A percentile compares a stretch with the other conserved stretches of the same genome.
These are phyloP conservation scores for Aquanectria penicillioides DNA, from an alignment of 2,329 filamentous ascomycete genomes.

Conservation along the genomic window DNA sequence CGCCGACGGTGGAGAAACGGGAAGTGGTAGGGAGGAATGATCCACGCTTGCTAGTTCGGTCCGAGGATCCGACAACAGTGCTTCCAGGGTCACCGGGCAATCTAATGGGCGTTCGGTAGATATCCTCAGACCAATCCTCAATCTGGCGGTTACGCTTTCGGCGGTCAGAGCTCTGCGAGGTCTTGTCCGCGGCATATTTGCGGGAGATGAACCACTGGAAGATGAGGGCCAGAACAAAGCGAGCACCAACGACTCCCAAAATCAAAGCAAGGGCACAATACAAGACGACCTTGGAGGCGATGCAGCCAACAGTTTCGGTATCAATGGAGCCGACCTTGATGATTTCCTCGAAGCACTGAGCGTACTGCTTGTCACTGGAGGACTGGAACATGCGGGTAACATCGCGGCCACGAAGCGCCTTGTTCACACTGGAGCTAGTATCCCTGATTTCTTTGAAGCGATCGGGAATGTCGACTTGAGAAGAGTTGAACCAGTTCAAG, in stretches of 20 bases:
- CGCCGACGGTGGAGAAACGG: conserved; percentile 91
- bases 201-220: conserved; percentile 98
- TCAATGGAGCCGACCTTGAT: conserved; percentile 97
- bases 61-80: conserved; percentile 67
- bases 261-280: conserved; percentile 95
- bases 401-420: conserved; percentile 81
- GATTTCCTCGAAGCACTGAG: conserved; percentile 89
- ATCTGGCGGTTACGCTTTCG: conserved; percentile 93
- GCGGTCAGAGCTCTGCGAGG: conserved; percentile 81
- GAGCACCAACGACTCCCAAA: conserved; percentile 83
- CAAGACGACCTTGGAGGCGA: conserved; percentile 95
- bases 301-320: conserved; percentile 95
- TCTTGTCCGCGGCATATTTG: conserved; percentile 85
- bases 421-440: conserved; percentile 67
- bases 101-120: conserved; percentile 89
- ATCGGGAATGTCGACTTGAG: conserved; percentile 78
- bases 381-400: conserved; percentile 89
- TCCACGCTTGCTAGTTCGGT: conserved; percentile 80
- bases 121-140: conserved; percentile 97
- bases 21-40: conserved; percentile 95
- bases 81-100: conserved; percentile 79
- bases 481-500: conserved; percentile 87
- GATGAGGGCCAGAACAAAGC: conserved; percentile 87
- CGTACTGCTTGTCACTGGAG: conserved; percentile 80
- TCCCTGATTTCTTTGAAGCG: conserved; percentile 84